Evolutionary conservation across 164 flowering plant species (phyloP), one percentile per base, ranked within the genome.

Genomic region (Aristolochia californica): DNA sequence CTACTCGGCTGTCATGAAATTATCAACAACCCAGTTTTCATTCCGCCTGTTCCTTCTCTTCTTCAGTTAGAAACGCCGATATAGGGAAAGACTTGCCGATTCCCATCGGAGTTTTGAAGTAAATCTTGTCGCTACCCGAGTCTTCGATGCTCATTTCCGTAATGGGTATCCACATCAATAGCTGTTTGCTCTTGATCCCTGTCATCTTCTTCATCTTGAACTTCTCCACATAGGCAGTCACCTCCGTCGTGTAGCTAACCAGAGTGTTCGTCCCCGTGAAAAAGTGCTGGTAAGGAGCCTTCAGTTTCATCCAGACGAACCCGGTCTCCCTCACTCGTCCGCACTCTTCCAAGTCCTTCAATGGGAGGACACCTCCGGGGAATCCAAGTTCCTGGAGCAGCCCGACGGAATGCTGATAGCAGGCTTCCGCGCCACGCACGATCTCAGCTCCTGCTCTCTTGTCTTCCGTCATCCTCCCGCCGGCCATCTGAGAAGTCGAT

Each of bases 291-390:
- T 64, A 80, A 0, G 96, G 91, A 0, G 72, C 74, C 74, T 75
- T 84, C 55, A 70, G 85, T 48, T 80, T 88, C 98, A 91, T 91
- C 98, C 96, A 88, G 21, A 88, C 85, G 48, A 86, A 91, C 44
- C 98, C 98, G 0, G 96, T 88, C 48, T 77, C 83, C 10, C 67
- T 56, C 0, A 84, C 88, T 51, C 80, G 57, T 22, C 98, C 98
- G 26, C 96, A 91, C 69, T 91, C 96, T 28, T 55, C 89, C 0
- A 91, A 81, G 51, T 87, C 85, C 60, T 74, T 48, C 54, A 87
- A 58, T 0, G 96, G 93, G 13, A 91, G 70, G 0, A 88, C 83
- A 0, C 96, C 95, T 38, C 68, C 78, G 1, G 97, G 97, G 55
- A 90, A 87, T 2, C 97, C 97, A 1, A 91, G 70, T 65, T 91